Percentiles rank a stretch among this genome's conserved stretches.
phyloP scores from a whole-genome alignment of 2,329 filamentous ascomycete species.

The Fonsecaea pugnacius region DNA sequence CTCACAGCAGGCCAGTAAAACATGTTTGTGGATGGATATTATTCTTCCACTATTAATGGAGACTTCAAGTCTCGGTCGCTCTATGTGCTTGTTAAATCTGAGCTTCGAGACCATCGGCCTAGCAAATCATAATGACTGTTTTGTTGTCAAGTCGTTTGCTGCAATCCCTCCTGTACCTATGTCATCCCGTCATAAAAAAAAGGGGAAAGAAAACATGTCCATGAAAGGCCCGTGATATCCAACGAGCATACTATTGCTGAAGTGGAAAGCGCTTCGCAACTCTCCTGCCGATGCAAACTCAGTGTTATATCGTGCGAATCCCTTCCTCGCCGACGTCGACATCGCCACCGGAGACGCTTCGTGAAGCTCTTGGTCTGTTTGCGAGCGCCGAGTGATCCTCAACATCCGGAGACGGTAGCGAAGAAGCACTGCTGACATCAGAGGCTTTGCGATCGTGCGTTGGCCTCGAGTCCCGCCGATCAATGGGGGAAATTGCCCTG shows the following conservation, averaged over 20 bases:
- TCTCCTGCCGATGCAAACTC: neutral
- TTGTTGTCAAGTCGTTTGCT: neutral
- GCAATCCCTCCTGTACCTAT: neutral
- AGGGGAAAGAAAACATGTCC: conserved; percentile 1
- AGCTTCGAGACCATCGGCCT: neutral
- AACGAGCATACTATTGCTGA: neutral
- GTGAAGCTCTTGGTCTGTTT: conserved; percentile 1
- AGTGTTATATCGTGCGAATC: neutral
- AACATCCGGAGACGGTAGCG: neutral
- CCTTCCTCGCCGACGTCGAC: neutral
- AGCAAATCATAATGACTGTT: conserved; percentile 1
- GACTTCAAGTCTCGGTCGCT: neutral
- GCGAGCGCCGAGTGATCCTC: neutral
- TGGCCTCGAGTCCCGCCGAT: conserved; percentile 4
- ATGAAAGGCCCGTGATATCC: neutral
- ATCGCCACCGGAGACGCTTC: conserved; percentile 1
- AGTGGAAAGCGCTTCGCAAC: neutral
- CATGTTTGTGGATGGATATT: neutral
- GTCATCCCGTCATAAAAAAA: conserved; percentile 16
- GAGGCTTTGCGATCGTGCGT: conserved; percentile 15
- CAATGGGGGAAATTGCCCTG: conserved; percentile 15
- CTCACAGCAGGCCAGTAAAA: too few relatives aligned
- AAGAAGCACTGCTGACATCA: conserved; percentile 8
- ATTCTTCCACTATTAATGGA: neutral
- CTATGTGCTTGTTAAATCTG: neutral